Evolutionary conservation across 1,139 yeast genomes (phyloP), one percentile per base, ranked within the genome.

Genomic region (Yarrowia galli): DNA sequence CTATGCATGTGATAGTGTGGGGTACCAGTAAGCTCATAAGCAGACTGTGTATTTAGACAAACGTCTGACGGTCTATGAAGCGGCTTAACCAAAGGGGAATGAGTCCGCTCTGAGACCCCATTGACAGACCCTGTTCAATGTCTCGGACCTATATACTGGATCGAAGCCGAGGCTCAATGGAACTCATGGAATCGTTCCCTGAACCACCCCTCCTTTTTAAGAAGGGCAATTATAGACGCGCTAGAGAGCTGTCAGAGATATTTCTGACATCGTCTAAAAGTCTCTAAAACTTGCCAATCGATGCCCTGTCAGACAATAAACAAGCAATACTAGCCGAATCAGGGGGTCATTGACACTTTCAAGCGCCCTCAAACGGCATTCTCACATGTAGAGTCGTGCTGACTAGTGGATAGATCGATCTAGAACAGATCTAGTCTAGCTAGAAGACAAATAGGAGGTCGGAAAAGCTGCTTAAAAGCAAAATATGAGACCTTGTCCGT

Each of bases 1-100:
- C 60, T 36, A 53, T 51, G 58, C 58, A 51, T 51, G 58, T 51
- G 58, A 51, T 22, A 22, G 15, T 16, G 60, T 23, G 60, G 60
- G 60, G 60, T n/a, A n/a, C n/a, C n/a, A n/a, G n/a, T 36, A 53
- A 53, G 16, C 3, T 51, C 16, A 36, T 20, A 16, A 18, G 32
- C 35, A 25, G n/a, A n/a, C n/a, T n/a, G n/a, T n/a, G n/a, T n/a
- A n/a, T n/a, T n/a, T n/a, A 28, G 6, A 28, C 3, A 28, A 28
- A 28, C 9, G 32, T 3, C 6, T 28, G 32, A 6, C 6, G 8
- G 9, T 10, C 32, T 28, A 28, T 10, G 20, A 20, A 23, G 53
- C 54, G 23, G 23, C 38, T 12, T 2, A n/a, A 28, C 36, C 35
- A 46, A 25, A 46, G 36, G 20, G 53, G 36, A 28, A n/a, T 20